Evolutionary conservation across 2,329 filamentous ascomycete genomes (phyloP).

Genomic region (Sporothrix brasiliensis): DNA sequence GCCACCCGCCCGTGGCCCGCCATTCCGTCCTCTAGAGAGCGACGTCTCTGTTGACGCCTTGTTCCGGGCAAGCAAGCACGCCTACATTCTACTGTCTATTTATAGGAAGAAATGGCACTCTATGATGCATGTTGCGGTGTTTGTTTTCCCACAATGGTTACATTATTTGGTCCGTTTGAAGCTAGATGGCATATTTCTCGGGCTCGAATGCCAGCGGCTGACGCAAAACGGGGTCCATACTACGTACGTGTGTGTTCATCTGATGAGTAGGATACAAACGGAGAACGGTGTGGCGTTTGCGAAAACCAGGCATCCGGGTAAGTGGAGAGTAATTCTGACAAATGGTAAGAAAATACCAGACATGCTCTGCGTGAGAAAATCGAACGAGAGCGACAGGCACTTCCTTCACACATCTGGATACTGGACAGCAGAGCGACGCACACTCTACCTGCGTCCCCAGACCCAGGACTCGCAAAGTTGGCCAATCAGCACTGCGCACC

Average conservation of each 20-base stretch:
- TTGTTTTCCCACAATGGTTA: no score
- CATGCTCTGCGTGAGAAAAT: no score
- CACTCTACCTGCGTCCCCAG: not conserved
- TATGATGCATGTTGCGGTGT: not conserved
- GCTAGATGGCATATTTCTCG: no score
- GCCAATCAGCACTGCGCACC: not conserved
- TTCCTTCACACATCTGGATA: not conserved
- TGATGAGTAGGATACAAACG: not conserved
- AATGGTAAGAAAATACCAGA: no score
- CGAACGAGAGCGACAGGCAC: no score
- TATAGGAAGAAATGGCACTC: not conserved
- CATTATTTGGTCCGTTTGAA: no score
- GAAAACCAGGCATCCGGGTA: conserved; percentile 6
- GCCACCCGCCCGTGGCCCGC: conserved; percentile 2
- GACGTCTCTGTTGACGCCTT: not conserved
- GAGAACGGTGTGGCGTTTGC: not conserved
- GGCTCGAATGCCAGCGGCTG: no score
- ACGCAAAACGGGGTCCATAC: no score
- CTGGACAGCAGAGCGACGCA: not conserved
- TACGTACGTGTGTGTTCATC: not conserved
- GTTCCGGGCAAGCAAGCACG: not conserved
- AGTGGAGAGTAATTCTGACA: not conserved
- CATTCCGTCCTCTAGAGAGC: conserved; percentile 9
- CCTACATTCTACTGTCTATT: not conserved
- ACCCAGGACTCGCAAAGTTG: not conserved